A percentile compares a stretch with the other conserved stretches of the same genome.
These are phyloP conservation scores for Piloderma croceum DNA, from an alignment of 768 basidiomycete genomes.

Conservation along the genomic window DNA sequence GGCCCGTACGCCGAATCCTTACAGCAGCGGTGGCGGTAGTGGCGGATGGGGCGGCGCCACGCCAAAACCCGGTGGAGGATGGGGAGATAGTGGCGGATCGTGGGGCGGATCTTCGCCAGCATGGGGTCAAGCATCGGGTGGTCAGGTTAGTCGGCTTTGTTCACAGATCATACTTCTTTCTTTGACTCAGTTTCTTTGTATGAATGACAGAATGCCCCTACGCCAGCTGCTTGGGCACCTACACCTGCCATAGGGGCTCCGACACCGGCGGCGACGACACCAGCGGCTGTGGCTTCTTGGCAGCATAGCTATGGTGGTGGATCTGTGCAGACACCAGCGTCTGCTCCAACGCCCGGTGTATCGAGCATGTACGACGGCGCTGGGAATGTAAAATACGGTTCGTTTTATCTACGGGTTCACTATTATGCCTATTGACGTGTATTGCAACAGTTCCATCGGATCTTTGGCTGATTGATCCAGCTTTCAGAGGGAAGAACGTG, in stretches of 20 bases:
- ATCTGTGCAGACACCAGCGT: constrained; percentile 3
- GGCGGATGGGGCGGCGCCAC: constrained; percentile 44
- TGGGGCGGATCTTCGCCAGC: too few species aligned
- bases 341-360: constrained; percentile 35
- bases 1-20: constrained; percentile 69
- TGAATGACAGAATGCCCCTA: too few species aligned
- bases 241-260: constrained; percentile 38
- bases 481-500: constrained; percentile 13
- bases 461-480: constrained; percentile 19
- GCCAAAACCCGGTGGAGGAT: constrained; percentile 30
- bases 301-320: constrained; percentile 9
- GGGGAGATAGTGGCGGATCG: too few species aligned
- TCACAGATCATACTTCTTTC: too few species aligned
- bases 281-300: too few species aligned
- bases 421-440: constrained; percentile 1
- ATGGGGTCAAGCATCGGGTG: too few species aligned
- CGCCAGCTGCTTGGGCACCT: too few species aligned
- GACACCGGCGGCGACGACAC: constrained; percentile 38
- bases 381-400: constrained; percentile 22
- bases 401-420: constrained; percentile 8
- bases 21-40: constrained; percentile 38
- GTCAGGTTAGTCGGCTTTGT: too few species aligned
- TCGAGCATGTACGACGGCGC: constrained; percentile 14
- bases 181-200: too few species aligned
- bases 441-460: constrained; percentile 23